Evolutionary conservation across 2,329 filamentous ascomycete species (phyloP).

Genomic region (Didymella pomorum): DNA sequence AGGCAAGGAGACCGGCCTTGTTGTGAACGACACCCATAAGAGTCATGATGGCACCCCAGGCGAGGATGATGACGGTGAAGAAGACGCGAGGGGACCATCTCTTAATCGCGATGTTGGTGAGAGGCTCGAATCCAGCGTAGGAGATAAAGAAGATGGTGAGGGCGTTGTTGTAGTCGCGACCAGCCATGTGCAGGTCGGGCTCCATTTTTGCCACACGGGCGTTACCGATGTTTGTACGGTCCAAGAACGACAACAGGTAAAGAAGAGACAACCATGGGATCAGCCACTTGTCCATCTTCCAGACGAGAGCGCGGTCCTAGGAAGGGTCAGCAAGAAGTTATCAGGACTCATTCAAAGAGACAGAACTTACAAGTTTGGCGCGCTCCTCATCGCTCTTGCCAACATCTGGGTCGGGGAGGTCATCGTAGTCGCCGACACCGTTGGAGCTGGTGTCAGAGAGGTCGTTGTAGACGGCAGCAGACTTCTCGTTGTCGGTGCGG

Average conservation of each 20-base stretch:
- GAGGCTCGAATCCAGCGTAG: constrained; percentile 59
- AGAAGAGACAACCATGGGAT: constrained; percentile 54
- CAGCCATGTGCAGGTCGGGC: constrained; percentile 45
- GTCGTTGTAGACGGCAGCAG: constrained; percentile 33
- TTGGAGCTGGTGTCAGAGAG: constrained; percentile 36
- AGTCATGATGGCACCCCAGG: constrained; percentile 60
- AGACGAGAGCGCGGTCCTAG: constrained; percentile 49
- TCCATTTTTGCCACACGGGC: constrained; percentile 50
- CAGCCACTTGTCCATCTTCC: constrained; percentile 54
- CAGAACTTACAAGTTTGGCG: constrained; percentile 40
- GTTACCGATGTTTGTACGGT: constrained; percentile 56
- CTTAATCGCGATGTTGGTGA: constrained; percentile 70
- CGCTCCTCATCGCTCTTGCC: constrained; percentile 48
- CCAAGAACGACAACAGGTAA: constrained; percentile 54
- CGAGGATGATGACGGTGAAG: constrained; percentile 57
- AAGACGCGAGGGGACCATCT: constrained; percentile 61
- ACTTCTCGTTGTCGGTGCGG: constrained; percentile 36
- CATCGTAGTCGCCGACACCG: constrained; percentile 39
- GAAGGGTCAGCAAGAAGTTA: constrained; percentile 23
- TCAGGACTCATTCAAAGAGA: background rate
- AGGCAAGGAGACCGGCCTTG: constrained; percentile 45
- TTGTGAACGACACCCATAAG: constrained; percentile 58
- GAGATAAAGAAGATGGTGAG: constrained; percentile 71
- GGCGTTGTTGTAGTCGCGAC: constrained; percentile 70
- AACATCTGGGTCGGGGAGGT: constrained; percentile 46